Evolutionary conservation across 768 basidiomycete genomes (phyloP), one percentile per base, ranked within the genome.

Genomic region (Xerocomellus amylosporus): DNA sequence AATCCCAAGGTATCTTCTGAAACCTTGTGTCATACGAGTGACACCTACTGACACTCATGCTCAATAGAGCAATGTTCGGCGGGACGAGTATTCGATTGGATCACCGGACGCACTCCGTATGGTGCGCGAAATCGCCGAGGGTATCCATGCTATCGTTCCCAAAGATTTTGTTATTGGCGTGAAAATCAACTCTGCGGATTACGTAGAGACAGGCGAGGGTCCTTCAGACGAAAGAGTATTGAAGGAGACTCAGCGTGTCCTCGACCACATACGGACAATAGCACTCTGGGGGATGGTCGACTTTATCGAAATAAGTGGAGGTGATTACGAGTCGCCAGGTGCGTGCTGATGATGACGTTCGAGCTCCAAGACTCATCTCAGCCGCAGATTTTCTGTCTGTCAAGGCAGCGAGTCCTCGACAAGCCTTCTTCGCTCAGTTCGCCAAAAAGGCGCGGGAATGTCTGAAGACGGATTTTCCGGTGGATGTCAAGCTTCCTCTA

Each of bases 291-390:
- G 78, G 1, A 71, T 73, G 17, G 63, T 95, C 5, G 93, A 96
- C 67, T 88, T 93, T 63, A 83, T 96, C 47, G 93, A 96, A 69
- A 81, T 96, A 55, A 90, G 87, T 51, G 93, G 93, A 2, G 93
- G 93, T 0, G 85, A 87, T 65, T 96, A 95, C 60, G 89, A 92
- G 63, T 81, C 77, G 17, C 87, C 88, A 60, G 82, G 91, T 87
- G 60, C 17, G 76, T 61, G 12, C 0, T 3, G 26, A 14, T 5
- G 28, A 38, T 19, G 2, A 42, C 34, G 7, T 17, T 47, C 13
- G 24, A 5, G 14, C 9, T 28, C 5, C 22, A 12, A 26, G 24
- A 12, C 54, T 55, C 22, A 56, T 46, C n/a, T 39, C 19, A 0
- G 1, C 49, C 5, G 7, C 47, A 84, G 83, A 78, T 20, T 84